Evolutionary conservation across 441 rosid species (phyloP).

Genomic region (Adansonia rubrostipa): DNA sequence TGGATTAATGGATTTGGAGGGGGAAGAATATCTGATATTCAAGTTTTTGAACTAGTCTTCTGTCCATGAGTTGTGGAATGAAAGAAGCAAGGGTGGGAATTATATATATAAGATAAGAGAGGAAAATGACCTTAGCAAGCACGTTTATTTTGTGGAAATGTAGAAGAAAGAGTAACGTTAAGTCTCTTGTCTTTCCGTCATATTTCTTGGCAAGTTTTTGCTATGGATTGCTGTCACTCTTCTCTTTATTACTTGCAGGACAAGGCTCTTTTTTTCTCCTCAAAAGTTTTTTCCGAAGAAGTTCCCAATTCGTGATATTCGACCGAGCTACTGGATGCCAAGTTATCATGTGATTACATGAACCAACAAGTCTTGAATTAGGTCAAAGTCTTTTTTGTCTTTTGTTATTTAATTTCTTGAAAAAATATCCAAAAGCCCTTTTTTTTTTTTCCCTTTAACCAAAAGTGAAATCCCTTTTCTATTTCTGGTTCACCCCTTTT

Average conservation of each 20-base stretch:
- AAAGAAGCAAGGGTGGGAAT: neutral
- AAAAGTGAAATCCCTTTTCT: slow-evolving; percentile 20
- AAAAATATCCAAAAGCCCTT: slow-evolving; percentile 20
- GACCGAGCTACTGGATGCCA: too few species aligned
- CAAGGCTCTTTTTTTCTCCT: slow-evolving; percentile 23
- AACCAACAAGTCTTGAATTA: neutral
- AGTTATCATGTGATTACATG: too few species aligned
- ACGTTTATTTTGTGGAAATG: slow-evolving; percentile 53
- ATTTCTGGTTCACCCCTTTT: neutral
- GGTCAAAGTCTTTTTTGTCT: neutral
- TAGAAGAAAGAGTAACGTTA: slow-evolving; percentile 47
- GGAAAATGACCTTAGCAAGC: slow-evolving; percentile 45
- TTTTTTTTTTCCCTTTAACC: neutral
- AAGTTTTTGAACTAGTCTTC: neutral
- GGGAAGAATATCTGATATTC: neutral
- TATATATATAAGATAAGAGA: slow-evolving; percentile 24
- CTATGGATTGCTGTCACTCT: slow-evolving; percentile 18
- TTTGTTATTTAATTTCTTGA: slow-evolving; percentile 25
- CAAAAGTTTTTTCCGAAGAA: too few species aligned
- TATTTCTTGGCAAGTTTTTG: slow-evolving; percentile 31
- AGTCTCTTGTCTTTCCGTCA: slow-evolving; percentile 34
- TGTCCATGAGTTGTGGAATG: neutral
- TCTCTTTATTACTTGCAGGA: slow-evolving; percentile 29
- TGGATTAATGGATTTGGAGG: neutral
- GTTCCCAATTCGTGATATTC: too few species aligned